Evolutionary conservation across 2,329 filamentous ascomycete species (phyloP), one percentile per base, ranked within the genome.

Genomic region (Gnomoniopsis sp.): DNA sequence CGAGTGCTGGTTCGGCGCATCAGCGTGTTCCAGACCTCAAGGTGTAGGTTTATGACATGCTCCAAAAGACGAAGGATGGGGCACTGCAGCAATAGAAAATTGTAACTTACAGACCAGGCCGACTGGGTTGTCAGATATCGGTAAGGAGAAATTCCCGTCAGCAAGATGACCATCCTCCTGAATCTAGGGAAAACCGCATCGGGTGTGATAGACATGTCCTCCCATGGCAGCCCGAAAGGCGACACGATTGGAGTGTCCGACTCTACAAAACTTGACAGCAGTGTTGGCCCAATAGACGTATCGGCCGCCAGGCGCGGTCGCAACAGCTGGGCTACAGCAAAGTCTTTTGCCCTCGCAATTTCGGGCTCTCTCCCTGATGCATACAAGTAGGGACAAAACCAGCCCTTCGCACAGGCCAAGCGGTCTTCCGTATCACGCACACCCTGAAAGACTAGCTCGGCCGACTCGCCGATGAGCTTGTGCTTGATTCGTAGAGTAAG

Each of bases 301-400:
- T 60, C 57, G 19, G 61, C 63, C 36, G 60, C 62, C 30, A 65
- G 36, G 7, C 63, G 46, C 14, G 63, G 63, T 11, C 57, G 53
- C 54, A 65, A 21, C 15, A 65, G 30, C 49, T 60, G 59, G 12
- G 52, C 63, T 52, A 64, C 57, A n/a, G 59, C 46, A 22, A 65
- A 65, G 30, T 65, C 63, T 46, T 61, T 65, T 19, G 43, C 55
- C 17, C 63, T 53, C 30, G 63, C 43, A 17, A 65, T 53, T 62
- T 62, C 55, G 3, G 62, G 56, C 26, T 59, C 63, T 11, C 63
- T 55, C 44, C 62, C 61, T 14, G 55, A 59, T 30, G 58, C 57
- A 22, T 65, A 65, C 53, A 65, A 30, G 14, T 65, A 65, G 2
- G 63, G 63, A 33, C 63, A 65, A 41, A 65, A 65, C 63, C 63